Percentiles rank a stretch among this genome's conserved stretches.
Evolutionary conservation across 1,139 yeast species (phyloP).

Genomic region (Candida sanyaensis): DNA sequence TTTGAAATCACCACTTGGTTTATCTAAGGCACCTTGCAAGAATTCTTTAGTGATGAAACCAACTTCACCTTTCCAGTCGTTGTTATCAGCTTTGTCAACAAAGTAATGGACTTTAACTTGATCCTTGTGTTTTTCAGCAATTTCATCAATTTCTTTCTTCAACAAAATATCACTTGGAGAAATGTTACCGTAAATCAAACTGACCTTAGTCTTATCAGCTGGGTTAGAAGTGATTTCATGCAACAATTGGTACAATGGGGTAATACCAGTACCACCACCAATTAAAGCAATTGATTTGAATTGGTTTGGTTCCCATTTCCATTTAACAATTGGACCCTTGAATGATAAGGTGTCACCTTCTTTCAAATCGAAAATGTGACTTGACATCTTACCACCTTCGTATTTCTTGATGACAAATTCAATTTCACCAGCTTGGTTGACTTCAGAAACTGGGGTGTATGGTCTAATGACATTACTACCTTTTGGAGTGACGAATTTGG

Average conservation of each 20-base stretch:
- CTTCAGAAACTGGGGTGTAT: constrained; percentile 86
- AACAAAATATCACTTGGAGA: constrained; percentile 77
- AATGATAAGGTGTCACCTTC: constrained; percentile 81
- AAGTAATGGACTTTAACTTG: constrained; percentile 72
- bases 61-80: constrained; percentile 74
- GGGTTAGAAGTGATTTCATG: constrained; percentile 78
- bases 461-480: constrained; percentile 94
- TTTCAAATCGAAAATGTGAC: constrained; percentile 70
- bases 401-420: constrained; percentile 85
- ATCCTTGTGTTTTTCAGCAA: constrained; percentile 60
- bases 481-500: constrained; percentile 81
- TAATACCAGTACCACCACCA: constrained; percentile 95
- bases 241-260: constrained; percentile 91
- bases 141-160: constrained; percentile 73
- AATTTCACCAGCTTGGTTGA: constrained; percentile 68
- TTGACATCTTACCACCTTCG: constrained; percentile 81
- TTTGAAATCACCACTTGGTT: constrained; percentile 63
- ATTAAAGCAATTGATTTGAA: constrained; percentile 78
- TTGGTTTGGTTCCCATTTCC: constrained; percentile 90
- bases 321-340: constrained; percentile 93
- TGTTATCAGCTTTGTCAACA: constrained; percentile 71
- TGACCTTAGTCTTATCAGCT: constrained; percentile 71
- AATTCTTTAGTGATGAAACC: constrained; percentile 85
- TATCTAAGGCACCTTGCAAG: constrained; percentile 66
- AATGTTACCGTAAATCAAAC: constrained; percentile 77